These are phyloP conservation scores for Kluyveromyces starmeri DNA, from an alignment of 805 yeast genomes.

Conservation along the genomic window DNA sequence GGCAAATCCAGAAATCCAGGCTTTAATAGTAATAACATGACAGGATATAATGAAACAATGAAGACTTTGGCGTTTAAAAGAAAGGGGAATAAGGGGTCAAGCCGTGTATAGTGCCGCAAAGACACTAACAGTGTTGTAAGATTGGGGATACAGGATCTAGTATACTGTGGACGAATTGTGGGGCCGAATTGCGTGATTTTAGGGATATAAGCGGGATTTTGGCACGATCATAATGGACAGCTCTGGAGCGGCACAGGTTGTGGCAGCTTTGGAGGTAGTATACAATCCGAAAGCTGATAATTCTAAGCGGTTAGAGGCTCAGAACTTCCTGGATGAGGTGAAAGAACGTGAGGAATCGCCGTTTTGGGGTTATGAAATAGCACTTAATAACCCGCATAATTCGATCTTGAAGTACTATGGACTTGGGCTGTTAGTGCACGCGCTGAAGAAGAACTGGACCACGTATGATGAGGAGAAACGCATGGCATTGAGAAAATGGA, in stretches of 20 bases:
- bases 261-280: constrained; percentile 66
- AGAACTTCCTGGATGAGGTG: constrained; percentile 62
- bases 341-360: constrained; percentile 80
- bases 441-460: constrained; percentile 49
- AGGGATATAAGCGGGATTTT: no score
- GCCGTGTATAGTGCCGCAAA: no score
- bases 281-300: constrained; percentile 60
- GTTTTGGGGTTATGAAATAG: constrained; percentile 82
- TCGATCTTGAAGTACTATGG: constrained; percentile 86
- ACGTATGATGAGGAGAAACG: constrained; percentile 51
- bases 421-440: constrained; percentile 62
- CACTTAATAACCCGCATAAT: constrained; percentile 50
- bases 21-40: no score
- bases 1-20: no score
- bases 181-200: no score
- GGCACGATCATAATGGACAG: no score
- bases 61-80: no score
- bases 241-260: constrained; percentile 62
- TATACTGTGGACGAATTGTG: no score
- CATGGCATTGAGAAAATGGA: constrained; percentile 72
- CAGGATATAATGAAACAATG: no score
- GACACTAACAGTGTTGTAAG: no score
- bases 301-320: constrained; percentile 46
- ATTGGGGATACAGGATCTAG: no score
- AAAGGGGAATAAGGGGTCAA: no score